Evolutionary conservation across 371 early-diverging fungal species (phyloP), one percentile per base, ranked within the genome.

Genomic region (Mucor circinelloides): DNA sequence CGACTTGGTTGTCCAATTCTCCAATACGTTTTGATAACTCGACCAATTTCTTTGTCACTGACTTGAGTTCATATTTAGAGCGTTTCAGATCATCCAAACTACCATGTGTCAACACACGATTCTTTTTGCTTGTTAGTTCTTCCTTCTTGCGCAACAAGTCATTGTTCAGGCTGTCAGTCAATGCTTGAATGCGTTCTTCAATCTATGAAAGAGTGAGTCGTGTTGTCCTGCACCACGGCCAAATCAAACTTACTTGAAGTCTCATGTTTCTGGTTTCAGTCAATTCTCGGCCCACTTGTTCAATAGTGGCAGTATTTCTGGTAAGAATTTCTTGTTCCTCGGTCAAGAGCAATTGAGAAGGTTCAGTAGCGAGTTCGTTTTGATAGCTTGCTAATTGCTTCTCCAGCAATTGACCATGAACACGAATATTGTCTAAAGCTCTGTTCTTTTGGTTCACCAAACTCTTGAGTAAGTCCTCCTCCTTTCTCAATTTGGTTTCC

Each of bases 161-260:
- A 7, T 84, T 77, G 5, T 86, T 76, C 60, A 97, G 73, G 60
- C 89, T 90, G 66, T 89, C 90, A 52, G 91, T 88, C n/a, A 95
- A 61, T 8, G 86, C 77, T 55, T 85, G 89, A 38, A 91, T 91
- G 23, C 87, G 86, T 3, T 79, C 75, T 59, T 89, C 93, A 32
- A 91, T 68, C 91, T 90, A 71, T 3, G 32, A 65, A 55, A 64
- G 32, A 58, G 19, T 15, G 9, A 21, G 27, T 3, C 2, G 12
- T 10, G 8, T 9, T 30, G 19, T 15, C 27, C 13, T 15, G 15
- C 17, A 28, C 13, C 2, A 28, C 7, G 9, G 3, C 8, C 6
- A 46, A 9, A 8, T 8, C 15, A 6, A 17, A 0, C 10, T 15
- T 46, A 61, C 21, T 9, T 63, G 62, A 30, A 31, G 42, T 58